Conservation (phyloP, 768 basidiomycete genomes). For the Lyophyllum atratum region DNA sequence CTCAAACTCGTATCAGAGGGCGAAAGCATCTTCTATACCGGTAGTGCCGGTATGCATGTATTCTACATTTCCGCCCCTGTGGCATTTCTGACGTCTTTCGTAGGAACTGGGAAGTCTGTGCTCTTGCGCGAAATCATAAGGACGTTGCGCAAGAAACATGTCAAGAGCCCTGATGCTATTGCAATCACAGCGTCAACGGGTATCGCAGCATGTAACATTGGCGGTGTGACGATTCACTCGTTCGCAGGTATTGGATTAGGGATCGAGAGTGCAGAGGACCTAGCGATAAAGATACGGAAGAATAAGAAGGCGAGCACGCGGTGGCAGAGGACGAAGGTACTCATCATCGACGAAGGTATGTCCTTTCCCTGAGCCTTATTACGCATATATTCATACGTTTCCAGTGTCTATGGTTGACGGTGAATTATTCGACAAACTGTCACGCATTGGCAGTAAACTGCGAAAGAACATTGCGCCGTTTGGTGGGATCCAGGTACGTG, state of each 20-base stretch:
- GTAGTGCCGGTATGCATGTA: constrained; percentile 78
- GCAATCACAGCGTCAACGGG: constrained; percentile 91
- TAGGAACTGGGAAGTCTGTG: constrained; percentile 97
- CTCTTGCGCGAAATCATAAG: constrained; percentile 90
- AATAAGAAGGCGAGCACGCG: constrained; percentile 82
- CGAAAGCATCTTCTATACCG: constrained; percentile 91
- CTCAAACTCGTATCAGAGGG: constrained; percentile 73
- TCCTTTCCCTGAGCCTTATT: background rate
- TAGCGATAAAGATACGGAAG: constrained; percentile 69
- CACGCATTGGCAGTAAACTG: constrained; percentile 63
- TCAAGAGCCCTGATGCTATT: constrained; percentile 65
- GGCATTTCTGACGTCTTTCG: background rate
- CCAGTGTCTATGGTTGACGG: constrained; percentile 98
- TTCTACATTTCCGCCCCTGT: background rate
- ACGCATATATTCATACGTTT: background rate
- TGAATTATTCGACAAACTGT: constrained; percentile 89
- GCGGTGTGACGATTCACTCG: constrained; percentile 92
- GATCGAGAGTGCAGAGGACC: constrained; percentile 57
- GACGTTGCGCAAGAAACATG: constrained; percentile 57
- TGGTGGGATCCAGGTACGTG: constrained; percentile 85
- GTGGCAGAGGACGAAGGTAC: constrained; percentile 84
- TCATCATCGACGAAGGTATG: constrained; percentile 82
- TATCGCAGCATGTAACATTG: constrained; percentile 97
- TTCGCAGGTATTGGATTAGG: constrained; percentile 95
- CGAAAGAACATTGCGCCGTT: constrained; percentile 73